phyloP scores from a whole-genome alignment of 2,329 filamentous ascomycete species.

The Neopestalotiopsis rosae region DNA sequence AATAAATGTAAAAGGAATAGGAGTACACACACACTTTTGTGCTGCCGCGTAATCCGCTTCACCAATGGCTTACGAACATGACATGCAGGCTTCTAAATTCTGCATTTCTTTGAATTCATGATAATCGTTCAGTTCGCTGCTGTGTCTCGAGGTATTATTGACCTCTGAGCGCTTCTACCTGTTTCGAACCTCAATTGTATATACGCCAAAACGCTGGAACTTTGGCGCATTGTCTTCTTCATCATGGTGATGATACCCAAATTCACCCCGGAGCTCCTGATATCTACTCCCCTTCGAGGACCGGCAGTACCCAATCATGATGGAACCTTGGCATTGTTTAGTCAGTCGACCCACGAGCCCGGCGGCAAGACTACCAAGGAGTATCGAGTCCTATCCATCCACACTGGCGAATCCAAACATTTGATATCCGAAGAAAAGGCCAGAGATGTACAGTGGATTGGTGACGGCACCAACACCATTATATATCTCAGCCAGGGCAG shows the following conservation, averaged over 20 bases:
- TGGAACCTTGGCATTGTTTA: constrained; percentile 47
- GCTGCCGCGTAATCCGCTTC: constrained; percentile 23
- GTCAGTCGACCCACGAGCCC: constrained; percentile 42
- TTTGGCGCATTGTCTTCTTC: background rate
- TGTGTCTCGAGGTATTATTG: background rate
- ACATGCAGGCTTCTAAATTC: constrained; percentile 15
- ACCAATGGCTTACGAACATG: constrained; percentile 15
- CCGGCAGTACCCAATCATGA: constrained; percentile 45
- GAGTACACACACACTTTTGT: background rate
- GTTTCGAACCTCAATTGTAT: background rate
- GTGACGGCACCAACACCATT: constrained; percentile 34
- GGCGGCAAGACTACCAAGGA: constrained; percentile 37
- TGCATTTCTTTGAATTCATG: background rate
- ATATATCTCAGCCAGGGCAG: constrained; percentile 37
- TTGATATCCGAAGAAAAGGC: constrained; percentile 34
- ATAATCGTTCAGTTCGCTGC: background rate
- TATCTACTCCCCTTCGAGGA: constrained; percentile 35
- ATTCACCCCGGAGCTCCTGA: constrained; percentile 39
- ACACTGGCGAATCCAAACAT: constrained; percentile 31
- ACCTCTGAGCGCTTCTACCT: background rate
- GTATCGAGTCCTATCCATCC: constrained; percentile 40
- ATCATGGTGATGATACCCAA: constrained; percentile 30
- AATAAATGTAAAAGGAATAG: constrained; percentile 3
- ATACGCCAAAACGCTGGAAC: background rate
- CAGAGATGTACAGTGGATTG: constrained; percentile 43